Evolutionary conservation across 768 basidiomycete genomes (phyloP), one percentile per base, ranked within the genome.

Genomic region (Agaricus bisporus): DNA sequence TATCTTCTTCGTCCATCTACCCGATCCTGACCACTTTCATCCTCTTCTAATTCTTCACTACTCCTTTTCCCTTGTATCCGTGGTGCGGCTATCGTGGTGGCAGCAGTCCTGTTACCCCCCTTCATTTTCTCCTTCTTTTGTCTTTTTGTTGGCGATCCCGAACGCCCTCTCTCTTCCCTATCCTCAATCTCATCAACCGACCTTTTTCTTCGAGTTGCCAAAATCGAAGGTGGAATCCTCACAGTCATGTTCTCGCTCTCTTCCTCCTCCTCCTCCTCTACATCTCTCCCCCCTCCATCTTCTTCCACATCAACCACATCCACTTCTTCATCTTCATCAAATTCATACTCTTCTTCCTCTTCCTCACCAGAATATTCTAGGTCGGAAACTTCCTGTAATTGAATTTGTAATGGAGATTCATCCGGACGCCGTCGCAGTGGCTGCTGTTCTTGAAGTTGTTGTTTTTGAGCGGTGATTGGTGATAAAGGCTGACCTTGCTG

Each of bases 181-280:
- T 41, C 52, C 12, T 54, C 52, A 47, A 47, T 46, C 48, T 69
- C 72, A 22, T 70, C 64, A 25, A 60, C 61, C 0, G 63, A 66
- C 38, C 67, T 22, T 64, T 68, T 64, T 29, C 61, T 41, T 28
- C 61, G 15, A 3, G 42, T 18, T 3, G 38, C 22, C 8, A 32
- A 11, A 32, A 32, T 32, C 11, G 42, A 22, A 1, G 51, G 51
- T 3, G 55, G 44, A 32, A 51, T 29, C 5, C 55, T 47, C 35
- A 56, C 39, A 9, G 46, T 42, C 41, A 38, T 43, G 7, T 26
- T 22, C 41, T 42, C 51, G 15, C 36, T 47, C 12, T 50, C 51
- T 11, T 47, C 39, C 5, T 53, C 45, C 22, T 56, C 55, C 29
- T 48, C 54, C 43, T 54, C 52, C 45, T 48, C 59, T 26, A 51